phyloP scores from a whole-genome alignment of 2,329 filamentous ascomycete genomes.

The Sordariomycetes sp. region DNA sequence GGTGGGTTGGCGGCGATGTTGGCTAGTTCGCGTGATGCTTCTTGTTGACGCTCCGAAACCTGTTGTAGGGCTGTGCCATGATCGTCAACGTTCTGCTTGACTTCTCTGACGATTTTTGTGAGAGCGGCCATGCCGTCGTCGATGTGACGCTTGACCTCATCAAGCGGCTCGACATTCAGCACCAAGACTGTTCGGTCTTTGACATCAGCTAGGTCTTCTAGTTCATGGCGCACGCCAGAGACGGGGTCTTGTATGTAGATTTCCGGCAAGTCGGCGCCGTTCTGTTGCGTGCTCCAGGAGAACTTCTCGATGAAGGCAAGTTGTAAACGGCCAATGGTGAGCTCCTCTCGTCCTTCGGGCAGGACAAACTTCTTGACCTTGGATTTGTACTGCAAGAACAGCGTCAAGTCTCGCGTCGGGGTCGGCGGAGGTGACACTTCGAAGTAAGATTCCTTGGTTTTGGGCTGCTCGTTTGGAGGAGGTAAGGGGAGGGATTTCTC shows the following conservation, averaged over 20 bases:
- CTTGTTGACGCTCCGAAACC: constrained; percentile 84
- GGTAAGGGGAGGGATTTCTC: constrained; percentile 1
- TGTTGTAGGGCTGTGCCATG: constrained; percentile 75
- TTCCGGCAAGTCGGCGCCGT: constrained; percentile 85
- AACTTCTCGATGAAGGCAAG: constrained; percentile 98
- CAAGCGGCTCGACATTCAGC: constrained; percentile 82
- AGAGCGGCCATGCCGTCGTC: constrained; percentile 82
- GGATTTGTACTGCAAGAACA: constrained; percentile 94
- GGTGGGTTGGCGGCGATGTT: constrained; percentile 39
- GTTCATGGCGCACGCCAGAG: constrained; percentile 91
- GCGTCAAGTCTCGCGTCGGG: constrained; percentile 74
- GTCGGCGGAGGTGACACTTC: constrained; percentile 55
- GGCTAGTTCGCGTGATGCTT: constrained; percentile 81
- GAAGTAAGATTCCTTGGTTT: constrained; percentile 38
- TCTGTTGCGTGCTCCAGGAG: constrained; percentile 95
- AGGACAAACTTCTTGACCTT: constrained; percentile 96
- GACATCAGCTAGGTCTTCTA: constrained; percentile 87
- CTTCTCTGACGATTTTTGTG: constrained; percentile 73
- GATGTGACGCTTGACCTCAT: constrained; percentile 94
- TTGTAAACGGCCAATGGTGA: constrained; percentile 82
- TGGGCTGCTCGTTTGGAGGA: constrained; percentile 29
- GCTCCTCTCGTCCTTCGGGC: constrained; percentile 70
- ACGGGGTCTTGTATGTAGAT: constrained; percentile 97
- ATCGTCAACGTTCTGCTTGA: constrained; percentile 75
- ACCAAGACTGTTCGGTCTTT: constrained; percentile 95